A percentile compares a stretch with the other conserved stretches of the same genome.
phyloP scores from a whole-genome alignment of 805 yeast species.

The Nakazawaea wickerhamii region DNA sequence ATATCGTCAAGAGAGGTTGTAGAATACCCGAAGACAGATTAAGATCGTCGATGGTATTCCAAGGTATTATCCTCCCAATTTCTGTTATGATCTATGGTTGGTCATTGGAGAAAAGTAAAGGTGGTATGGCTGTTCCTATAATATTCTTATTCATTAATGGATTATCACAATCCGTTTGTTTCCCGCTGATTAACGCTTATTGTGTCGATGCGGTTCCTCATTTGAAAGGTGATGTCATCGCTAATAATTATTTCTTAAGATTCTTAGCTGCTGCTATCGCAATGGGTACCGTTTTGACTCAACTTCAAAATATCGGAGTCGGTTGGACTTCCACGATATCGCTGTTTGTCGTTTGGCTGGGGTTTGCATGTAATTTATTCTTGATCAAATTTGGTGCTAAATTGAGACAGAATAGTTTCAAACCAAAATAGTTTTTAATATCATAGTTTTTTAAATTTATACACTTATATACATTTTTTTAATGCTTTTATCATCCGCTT shows the following conservation, averaged over 20 bases:
- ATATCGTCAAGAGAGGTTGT: slow-evolving; percentile 35
- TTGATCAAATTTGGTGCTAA: slow-evolving; percentile 36
- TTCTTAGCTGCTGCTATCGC: slow-evolving; percentile 47
- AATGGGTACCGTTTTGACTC: slow-evolving; percentile 42
- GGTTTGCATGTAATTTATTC: slow-evolving; percentile 27
- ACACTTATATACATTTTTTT: not conserved
- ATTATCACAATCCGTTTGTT: slow-evolving; percentile 44
- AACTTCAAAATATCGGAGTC: slow-evolving; percentile 43
- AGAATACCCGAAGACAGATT: slow-evolving; percentile 51
- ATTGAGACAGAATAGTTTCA: slow-evolving; percentile 21
- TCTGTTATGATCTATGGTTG: slow-evolving; percentile 49
- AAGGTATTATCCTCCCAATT: slow-evolving; percentile 41
- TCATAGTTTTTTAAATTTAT: not conserved
- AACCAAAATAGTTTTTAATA: not conserved
- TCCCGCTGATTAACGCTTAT: slow-evolving; percentile 51
- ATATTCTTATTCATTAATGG: slow-evolving; percentile 44
- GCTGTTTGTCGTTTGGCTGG: slow-evolving; percentile 37
- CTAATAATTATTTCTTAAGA: slow-evolving; percentile 46
- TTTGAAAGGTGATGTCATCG: slow-evolving; percentile 50
- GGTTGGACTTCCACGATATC: slow-evolving; percentile 53
- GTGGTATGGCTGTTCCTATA: slow-evolving; percentile 52
- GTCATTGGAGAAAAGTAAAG: slow-evolving; percentile 41
- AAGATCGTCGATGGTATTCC: slow-evolving; percentile 32
- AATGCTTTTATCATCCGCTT: too few relatives aligned
- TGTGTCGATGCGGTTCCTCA: slow-evolving; percentile 55